Evolutionary conservation across 148 eudicot species (phyloP).

Genomic region (Tetragonia tetragonoides): DNA sequence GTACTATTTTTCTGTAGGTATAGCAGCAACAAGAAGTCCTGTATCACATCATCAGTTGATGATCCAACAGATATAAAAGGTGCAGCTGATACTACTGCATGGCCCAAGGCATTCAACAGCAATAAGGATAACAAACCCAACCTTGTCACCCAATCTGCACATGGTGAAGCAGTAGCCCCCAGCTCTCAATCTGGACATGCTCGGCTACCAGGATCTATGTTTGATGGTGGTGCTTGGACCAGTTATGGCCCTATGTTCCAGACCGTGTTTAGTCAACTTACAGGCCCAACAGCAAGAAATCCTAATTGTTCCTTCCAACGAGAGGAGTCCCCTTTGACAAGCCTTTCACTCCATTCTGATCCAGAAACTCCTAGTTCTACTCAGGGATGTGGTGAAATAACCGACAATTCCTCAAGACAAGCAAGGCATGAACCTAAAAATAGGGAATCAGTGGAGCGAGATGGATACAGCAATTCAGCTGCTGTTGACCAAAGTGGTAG

Average conservation of each 20-base stretch:
- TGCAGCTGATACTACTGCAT: slow-evolving; percentile 7
- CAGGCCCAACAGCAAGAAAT: slow-evolving; percentile 19
- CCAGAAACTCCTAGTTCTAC: slow-evolving; percentile 31
- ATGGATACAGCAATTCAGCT: slow-evolving; percentile 4
- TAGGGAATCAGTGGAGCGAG: slow-evolving; percentile 15
- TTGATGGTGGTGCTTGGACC: slow-evolving; percentile 20
- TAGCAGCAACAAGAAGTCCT: slow-evolving; percentile 30
- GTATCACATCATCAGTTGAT: slow-evolving; percentile 14
- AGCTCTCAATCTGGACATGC: slow-evolving; percentile 24
- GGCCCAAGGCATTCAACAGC: slow-evolving; percentile 16
- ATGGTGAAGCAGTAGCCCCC: slow-evolving; percentile 17
- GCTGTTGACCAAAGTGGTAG: slow-evolving; percentile 21
- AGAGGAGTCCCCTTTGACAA: slow-evolving; percentile 36
- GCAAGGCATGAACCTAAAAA: slow-evolving; percentile 17
- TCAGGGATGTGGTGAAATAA: slow-evolving; percentile 21
- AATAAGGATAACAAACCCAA: slow-evolving; percentile 18
- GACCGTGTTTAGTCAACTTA: slow-evolving; percentile 20
- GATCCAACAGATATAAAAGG: slow-evolving; percentile 23
- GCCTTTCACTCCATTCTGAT: slow-evolving; percentile 36
- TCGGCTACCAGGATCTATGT: slow-evolving; percentile 11
- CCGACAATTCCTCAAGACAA: slow-evolving; percentile 16
- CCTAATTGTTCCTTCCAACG: slow-evolving; percentile 23
- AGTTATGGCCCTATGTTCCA: slow-evolving; percentile 23
- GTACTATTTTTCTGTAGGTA: slow-evolving; percentile 30
- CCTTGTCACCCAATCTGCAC: slow-evolving; percentile 20